Percentiles rank a stretch among this genome's conserved stretches.
Evolutionary conservation across 2,329 filamentous ascomycete genomes (phyloP).

Genomic region (Calonectria pteridis): DNA sequence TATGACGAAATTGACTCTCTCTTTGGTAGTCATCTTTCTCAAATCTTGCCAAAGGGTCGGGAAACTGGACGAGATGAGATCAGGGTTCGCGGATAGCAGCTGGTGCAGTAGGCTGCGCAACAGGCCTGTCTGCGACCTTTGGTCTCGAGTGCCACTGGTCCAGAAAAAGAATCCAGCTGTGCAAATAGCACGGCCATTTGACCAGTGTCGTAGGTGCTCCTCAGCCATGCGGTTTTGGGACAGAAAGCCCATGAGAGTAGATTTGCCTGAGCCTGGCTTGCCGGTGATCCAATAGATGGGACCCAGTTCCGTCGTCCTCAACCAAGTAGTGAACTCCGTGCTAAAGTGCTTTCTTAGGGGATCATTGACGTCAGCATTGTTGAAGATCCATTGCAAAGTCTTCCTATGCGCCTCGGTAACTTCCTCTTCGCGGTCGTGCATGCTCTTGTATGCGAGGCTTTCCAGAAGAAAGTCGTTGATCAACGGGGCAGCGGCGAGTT

Average conservation of each 20-base stretch:
- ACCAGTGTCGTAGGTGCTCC: conserved; percentile 43
- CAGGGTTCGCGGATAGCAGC: conserved; percentile 42
- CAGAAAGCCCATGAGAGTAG: conserved; percentile 57
- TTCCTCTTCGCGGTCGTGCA: conserved; percentile 48
- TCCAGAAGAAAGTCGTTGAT: conserved; percentile 50
- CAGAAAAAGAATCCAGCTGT: conserved; percentile 60
- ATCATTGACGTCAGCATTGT: conserved; percentile 13
- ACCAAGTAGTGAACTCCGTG: conserved; percentile 44
- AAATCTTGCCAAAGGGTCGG: conserved; percentile 47
- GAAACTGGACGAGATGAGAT: conserved; percentile 43
- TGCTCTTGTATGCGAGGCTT: conserved; percentile 47
- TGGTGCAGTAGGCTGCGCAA: conserved; percentile 53
- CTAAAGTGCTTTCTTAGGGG: conserved; percentile 14
- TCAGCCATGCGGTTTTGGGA: conserved; percentile 38
- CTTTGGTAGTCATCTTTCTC: conserved; percentile 45
- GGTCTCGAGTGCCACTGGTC: conserved; percentile 54
- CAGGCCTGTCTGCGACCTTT: conserved; percentile 53
- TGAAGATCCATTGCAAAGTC: conserved; percentile 55
- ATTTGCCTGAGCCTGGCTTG: conserved; percentile 61
- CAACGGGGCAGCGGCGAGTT: conserved; percentile 34
- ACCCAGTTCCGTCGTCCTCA: conserved; percentile 34
- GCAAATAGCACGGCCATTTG: conserved; percentile 39
- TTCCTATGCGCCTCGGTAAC: conserved; percentile 46
- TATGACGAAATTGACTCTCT: conserved; percentile 44
- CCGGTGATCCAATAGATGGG: conserved; percentile 54